Evolutionary conservation across 805 yeast genomes (phyloP), one percentile per base, ranked within the genome.

Genomic region (Suhomyces sp.): DNA sequence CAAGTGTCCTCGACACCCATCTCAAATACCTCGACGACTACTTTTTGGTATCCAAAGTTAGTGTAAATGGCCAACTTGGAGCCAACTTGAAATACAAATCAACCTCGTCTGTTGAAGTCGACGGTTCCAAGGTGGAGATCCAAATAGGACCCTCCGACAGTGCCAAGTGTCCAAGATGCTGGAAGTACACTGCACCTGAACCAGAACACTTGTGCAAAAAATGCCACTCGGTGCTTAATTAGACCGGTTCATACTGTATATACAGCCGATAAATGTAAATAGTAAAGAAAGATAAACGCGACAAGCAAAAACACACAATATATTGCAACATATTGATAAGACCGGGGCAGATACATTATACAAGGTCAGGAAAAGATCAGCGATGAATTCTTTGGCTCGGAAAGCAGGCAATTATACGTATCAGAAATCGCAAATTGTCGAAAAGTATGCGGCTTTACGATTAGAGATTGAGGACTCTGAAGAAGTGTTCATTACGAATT

Each of bases 111-210:
- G 22, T 51, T 24, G 49, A 40, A 5, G 31, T 55, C 8, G 68
- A 67, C 49, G 55, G 67, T 48, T 59, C 59, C 5, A 52, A 58
- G n/a, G 56, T 74, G 2, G 56, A 57, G 2, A 57, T 77, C 2
- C 56, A 66, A 2, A 78, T 87, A 2, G 68, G 75, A 6, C 74
- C 76, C 4, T 79, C 90, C 0, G 50, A 61, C 0, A 63, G 73
- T 1, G 70, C 71, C 49, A 91, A 91, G 62, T 94, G 99, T 66
- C 96, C 97, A 6, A 80, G 99, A 65, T 94, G 99, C 70, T 94
- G 99, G 99, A 89, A 89, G 62, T 84, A 71, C 64, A 81, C 81
- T 6, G 74, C 96, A 0, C 68, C 62, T 0, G 60, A 56, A 0
- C 83, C 78, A 35, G 82, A 82, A 9, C 67, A 66, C 1, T 71